Evolutionary conservation across 768 basidiomycete species (phyloP).

Genomic region (Crassisporium funariophilum): DNA sequence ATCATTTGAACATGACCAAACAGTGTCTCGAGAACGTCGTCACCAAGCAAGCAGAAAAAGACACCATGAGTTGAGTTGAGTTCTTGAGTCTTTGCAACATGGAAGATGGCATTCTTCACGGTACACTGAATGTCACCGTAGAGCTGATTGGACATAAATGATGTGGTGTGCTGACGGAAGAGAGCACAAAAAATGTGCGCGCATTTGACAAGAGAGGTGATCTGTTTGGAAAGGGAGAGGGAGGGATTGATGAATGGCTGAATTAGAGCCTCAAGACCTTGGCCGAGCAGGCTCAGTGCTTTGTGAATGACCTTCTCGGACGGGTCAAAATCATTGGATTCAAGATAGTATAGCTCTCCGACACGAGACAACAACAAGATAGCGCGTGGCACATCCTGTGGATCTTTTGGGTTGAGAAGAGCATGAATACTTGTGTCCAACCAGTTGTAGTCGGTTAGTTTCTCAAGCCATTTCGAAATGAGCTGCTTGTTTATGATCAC

Average conservation of each 20-base stretch:
- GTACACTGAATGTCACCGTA: constrained; percentile 32
- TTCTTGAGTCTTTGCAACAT: constrained; percentile 23
- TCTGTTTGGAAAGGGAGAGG: constrained; percentile 26
- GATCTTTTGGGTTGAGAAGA: constrained; percentile 27
- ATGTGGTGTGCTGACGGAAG: constrained; percentile 16
- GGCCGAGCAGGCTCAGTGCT: constrained; percentile 25
- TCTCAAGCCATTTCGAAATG: constrained; percentile 12
- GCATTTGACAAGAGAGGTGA: constrained; percentile 24
- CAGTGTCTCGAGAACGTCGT: constrained; percentile 29
- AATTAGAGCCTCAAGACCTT: constrained; percentile 25
- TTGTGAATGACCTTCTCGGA: constrained; percentile 5
- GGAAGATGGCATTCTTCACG: constrained; percentile 26
- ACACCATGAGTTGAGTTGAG: constrained; percentile 21
- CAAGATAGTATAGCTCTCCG: neutral
- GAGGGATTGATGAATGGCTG: constrained; percentile 21
- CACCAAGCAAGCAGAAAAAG: constrained; percentile 24
- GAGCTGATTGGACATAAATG: constrained; percentile 30
- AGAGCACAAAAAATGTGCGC: constrained; percentile 25
- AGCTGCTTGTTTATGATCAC: neutral
- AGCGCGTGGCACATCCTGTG: constrained; percentile 3
- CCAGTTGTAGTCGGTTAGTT: constrained; percentile 23
- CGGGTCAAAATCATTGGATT: neutral
- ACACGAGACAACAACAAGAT: constrained; percentile 24
- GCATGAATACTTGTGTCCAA: constrained; percentile 13
- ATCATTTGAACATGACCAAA: constrained; percentile 30